Evolutionary conservation across 306 rosid species (phyloP), one percentile per base, ranked within the genome.

Genomic region (Malus sylvestris): DNA sequence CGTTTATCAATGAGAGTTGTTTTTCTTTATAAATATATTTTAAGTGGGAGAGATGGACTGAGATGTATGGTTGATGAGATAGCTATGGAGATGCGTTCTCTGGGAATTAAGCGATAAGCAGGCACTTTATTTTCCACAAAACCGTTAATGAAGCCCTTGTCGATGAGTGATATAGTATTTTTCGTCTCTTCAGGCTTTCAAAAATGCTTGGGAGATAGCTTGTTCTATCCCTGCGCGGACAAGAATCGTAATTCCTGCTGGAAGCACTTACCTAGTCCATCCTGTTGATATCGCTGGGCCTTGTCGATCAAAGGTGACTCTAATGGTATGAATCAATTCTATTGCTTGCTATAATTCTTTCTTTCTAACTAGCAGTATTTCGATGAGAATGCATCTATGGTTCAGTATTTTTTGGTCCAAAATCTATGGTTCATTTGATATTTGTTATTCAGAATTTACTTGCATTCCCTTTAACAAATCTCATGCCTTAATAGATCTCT

Each of bases 241-340:
- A 44, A 70, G 65, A 18, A 63, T 94, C 68, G 80, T 81, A 44
- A 64, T 92, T 83, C 96, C 93, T 6, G 75, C 72, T 35, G 88
- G 85, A 62, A 84, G 81, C 58, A 74, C 86, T 61, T 92, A 81
- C 81, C 85, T 89, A 55, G 59, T 92, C 64, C 76, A 89, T 79
- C 98, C 96, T 75, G 16, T 86, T 32, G 88, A 86, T 83, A 78
- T 92, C 70, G 81, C 78, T 33, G 98, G 98, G 58, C 97, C 96
- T 57, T 94, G 98, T 86, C 84, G 74, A 72, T 89, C 97, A 32
- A 92, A 79, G 87, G 69, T 94, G 73, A 86, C 86, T 72, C 70
- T 90, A 53, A 44, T 53, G 91, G 97, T 93, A 83, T 62, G 86
- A 79, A 67, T 64, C 72, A 22, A 72, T 74, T 68, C 44, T 14